Evolutionary conservation across 495 filamentous ascomycete species (phyloP).

Genomic region (Alectoria sarmentosa): DNA sequence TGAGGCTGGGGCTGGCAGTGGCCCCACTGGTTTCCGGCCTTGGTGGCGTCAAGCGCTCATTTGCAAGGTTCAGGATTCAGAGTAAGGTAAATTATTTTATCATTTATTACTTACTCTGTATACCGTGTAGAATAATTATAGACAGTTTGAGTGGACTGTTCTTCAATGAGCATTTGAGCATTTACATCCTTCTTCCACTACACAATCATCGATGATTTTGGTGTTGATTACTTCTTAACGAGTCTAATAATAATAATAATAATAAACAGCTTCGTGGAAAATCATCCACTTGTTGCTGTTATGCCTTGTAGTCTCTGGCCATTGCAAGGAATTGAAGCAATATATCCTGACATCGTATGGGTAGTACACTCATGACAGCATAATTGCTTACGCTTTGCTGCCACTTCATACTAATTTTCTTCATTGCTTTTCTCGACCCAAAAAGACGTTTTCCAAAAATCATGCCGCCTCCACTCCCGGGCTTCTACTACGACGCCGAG

Average conservation of each 20-base stretch:
- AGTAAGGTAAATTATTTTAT: no score
- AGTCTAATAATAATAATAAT: no score
- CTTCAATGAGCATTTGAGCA: background rate
- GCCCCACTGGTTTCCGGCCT: no score
- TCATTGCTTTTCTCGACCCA: background rate
- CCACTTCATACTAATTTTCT: no score
- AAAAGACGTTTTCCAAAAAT: background rate
- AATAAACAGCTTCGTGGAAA: background rate
- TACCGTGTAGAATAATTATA: no score
- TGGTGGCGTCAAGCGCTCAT: background rate
- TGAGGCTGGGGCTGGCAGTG: no score
- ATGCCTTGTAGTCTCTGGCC: background rate
- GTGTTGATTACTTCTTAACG: no score
- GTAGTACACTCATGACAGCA: background rate
- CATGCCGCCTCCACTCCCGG: slow-evolving; percentile 15
- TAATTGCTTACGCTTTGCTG: background rate
- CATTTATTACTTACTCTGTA: no score
- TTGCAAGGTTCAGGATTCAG: background rate
- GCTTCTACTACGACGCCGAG: slow-evolving; percentile 19
- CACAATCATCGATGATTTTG: no score
- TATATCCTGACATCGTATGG: background rate
- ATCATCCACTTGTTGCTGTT: background rate
- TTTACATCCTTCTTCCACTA: background rate
- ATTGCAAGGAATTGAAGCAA: background rate
- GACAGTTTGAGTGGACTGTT: background rate